Percentiles rank a stretch among this genome's conserved stretches.
Evolutionary conservation across 495 filamentous ascomycete genomes (phyloP).

Genomic region (Penicillium maclennaniae): DNA sequence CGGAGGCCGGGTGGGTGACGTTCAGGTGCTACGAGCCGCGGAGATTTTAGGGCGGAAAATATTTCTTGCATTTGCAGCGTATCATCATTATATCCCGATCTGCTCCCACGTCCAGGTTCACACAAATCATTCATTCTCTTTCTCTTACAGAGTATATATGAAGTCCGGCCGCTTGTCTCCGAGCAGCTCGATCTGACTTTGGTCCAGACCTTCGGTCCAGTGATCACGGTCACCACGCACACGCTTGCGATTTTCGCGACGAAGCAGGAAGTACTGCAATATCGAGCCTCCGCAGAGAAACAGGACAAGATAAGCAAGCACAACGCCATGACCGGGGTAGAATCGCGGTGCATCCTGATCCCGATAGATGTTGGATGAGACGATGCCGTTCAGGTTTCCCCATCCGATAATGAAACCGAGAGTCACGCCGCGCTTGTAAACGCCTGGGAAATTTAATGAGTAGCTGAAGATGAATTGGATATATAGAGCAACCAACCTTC

Average conservation of each 20-base stretch:
- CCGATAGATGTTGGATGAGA: constrained; percentile 71
- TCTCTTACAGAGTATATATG: constrained; percentile 61
- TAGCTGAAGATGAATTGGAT: not conserved
- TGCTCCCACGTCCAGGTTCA: not conserved
- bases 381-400: constrained; percentile 89
- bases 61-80: constrained; percentile 1
- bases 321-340: constrained; percentile 54
- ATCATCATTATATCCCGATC: constrained; percentile 1
- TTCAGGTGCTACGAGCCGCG: not conserved
- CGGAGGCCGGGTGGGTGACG: not conserved
- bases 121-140: not conserved
- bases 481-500: constrained; percentile 48
- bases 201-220: constrained; percentile 46
- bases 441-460: constrained; percentile 39
- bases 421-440: constrained; percentile 86
- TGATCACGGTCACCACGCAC: constrained; percentile 64
- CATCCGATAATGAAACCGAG: constrained; percentile 86
- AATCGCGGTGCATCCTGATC: constrained; percentile 51
- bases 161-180: constrained; percentile 80
- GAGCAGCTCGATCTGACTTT: constrained; percentile 29
- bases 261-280: constrained; percentile 61
- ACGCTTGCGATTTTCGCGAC: constrained; percentile 36
- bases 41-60: not conserved
- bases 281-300: constrained; percentile 60
- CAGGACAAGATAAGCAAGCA: constrained; percentile 57